A percentile compares a stretch with the other conserved stretches of the same genome.
Evolutionary conservation across 2,329 filamentous ascomycete species (phyloP).

Genomic region (Ophiognomonia clavigignenti-juglandacearum): DNA sequence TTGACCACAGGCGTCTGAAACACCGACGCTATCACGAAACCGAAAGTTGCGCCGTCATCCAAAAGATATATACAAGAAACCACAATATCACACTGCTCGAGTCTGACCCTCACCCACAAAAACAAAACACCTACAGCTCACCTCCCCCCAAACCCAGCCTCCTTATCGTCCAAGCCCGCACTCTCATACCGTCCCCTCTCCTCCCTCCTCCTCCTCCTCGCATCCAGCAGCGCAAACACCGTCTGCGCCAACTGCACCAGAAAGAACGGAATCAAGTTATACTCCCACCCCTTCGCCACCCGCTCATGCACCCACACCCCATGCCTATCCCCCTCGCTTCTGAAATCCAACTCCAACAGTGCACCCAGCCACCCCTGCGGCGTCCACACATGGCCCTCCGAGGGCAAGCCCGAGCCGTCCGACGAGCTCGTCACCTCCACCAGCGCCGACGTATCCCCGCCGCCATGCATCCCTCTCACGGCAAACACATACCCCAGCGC

Average conservation of each 20-base stretch:
- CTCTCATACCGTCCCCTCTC: neutral
- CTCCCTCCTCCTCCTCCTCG: neutral
- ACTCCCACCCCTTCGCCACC: conserved; percentile 13
- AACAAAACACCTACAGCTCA: too few relatives aligned
- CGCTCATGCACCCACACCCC: conserved; percentile 1
- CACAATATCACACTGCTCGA: too few relatives aligned
- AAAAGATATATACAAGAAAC: too few relatives aligned
- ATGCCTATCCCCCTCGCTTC: neutral
- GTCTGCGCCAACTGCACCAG: conserved; percentile 13
- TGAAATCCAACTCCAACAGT: conserved; percentile 27
- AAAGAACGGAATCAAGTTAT: conserved; percentile 15
- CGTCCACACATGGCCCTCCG: too few relatives aligned
- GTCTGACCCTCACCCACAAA: too few relatives aligned
- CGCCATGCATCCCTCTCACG: conserved; percentile 24
- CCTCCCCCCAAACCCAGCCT: neutral
- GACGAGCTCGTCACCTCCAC: too few relatives aligned
- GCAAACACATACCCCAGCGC: conserved; percentile 33
- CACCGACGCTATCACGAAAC: too few relatives aligned
- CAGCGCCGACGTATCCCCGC: too few relatives aligned
- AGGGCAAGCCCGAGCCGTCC: too few relatives aligned
- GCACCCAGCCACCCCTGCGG: conserved; percentile 35
- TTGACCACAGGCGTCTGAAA: too few relatives aligned
- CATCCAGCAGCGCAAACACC: conserved; percentile 6
- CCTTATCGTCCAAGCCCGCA: neutral
- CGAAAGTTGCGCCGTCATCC: too few relatives aligned